Conservation (phyloP, 257 asterid genomes). For the Craterostigma plantagineum region DNA sequence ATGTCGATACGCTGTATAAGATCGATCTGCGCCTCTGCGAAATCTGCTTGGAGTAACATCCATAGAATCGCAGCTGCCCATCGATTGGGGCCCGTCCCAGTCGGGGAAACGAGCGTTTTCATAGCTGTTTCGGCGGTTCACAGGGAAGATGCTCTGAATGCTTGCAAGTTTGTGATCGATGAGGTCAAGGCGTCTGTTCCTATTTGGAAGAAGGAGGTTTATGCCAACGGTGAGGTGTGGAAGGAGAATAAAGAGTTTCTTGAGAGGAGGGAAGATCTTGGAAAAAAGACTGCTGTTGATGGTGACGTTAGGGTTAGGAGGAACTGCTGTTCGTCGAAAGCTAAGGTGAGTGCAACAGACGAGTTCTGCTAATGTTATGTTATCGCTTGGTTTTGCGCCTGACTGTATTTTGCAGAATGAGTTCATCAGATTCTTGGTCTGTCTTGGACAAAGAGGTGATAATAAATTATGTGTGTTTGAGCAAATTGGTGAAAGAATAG, state of each 20-base stretch:
- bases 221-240: conserved; percentile 86
- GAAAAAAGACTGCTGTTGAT: conserved; percentile 6
- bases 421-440: no score
- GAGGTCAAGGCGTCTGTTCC: conserved; percentile 92
- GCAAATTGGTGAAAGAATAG: no score
- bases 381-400: no score
- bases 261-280: conserved; percentile 44
- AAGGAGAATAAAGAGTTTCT: conserved; percentile 78
- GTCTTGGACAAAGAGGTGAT: no score
- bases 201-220: conserved; percentile 95
- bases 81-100: conserved; percentile 66
- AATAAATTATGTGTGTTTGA: no score
- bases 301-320: background rate
- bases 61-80: conserved; percentile 61
- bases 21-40: conserved; percentile 67
- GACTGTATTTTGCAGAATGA: no score
- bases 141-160: conserved; percentile 69
- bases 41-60: conserved; percentile 48
- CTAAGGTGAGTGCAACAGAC: no score
- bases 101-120: conserved; percentile 84
- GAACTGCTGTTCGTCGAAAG: no score
- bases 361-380: no score
- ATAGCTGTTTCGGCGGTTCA: conserved; percentile 71
- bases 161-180: conserved; percentile 71
- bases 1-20: conserved; percentile 76